Evolutionary conservation across 768 basidiomycete species (phyloP), one percentile per base, ranked within the genome.

Genomic region (Tylopilus intermedius): DNA sequence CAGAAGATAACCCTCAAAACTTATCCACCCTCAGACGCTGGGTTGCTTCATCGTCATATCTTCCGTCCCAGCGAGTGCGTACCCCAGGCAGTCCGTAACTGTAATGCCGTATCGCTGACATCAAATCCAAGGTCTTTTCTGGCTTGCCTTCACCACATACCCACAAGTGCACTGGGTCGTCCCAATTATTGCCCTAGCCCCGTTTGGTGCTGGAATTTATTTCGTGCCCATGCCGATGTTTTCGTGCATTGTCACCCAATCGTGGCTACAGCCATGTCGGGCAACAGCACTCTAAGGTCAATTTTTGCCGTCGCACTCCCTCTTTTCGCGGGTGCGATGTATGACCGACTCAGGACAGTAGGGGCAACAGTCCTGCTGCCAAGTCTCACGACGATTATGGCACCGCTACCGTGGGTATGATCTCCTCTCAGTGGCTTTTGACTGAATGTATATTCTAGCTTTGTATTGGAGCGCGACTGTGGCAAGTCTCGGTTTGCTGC

Each of bases 201-300:
- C 73, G 4, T 78, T 82, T 55, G 80, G 81, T 24, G 70, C 78
- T 1, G 87, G 84, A 3, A 68, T 79, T 41, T 70, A 75, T 60
- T 87, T 80, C 57, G 80, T 82, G 40, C 91, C 85, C 70, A 82
- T 83, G 1, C 79, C 79, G 8, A 80, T 80, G 3, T 87, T 87
- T 68, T 84, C 76, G 65, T 81, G 76, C 61, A 71, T 79, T 42
- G 79, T 79, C 15, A 72, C 11, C 76, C 77, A 1, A 69, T 77
- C 37, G 77, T 81, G 0, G 77, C 80, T 2, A 82, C 80, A 41
- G 85, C 88, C 0, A 76, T 85, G 62, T 80, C 86, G 0, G 78
- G 83, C 69, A 93, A 93, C 63, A 67, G 69, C 2, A 79, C 79
- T 46, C 54, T 79, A 54, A 65, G 82, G 1, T 73, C 67, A 9